Base-by-base conservation (phyloP, 805 yeast genomes). In the Nakazawaea laoshanensis region DNA sequence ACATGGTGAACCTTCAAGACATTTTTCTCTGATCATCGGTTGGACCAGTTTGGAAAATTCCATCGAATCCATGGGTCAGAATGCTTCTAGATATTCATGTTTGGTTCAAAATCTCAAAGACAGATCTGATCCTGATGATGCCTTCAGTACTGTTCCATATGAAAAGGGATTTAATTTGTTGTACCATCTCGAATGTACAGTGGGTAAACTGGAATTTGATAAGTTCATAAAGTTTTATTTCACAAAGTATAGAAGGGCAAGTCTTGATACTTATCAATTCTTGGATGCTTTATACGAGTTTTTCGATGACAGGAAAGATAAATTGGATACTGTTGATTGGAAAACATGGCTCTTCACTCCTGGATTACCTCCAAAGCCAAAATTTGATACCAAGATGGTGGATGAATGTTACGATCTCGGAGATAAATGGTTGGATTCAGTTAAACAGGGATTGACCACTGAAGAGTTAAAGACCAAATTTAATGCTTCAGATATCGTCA, bases 311-410 rank as follows among this genome's bases (percentile, higher is more conserved):
- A 60, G 73, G 37, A 61, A 63, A 35, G 66, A 55, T 1, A 44
- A 65, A n/a, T 64, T 84, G 45, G 81, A 82, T 46, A 43, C 67
- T 6, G 70, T 88, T 32, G 95, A 87, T 54, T 87, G 96, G 95
- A 66, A 84, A 34, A 55, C 73, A 18, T 87, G 96, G 95, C 60
- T 85, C 36, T 81, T 66, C 55, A 63, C 68, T 26, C 81, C 92
- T 4, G 96, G 96, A 2, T 69, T 87, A 67, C 96, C 96, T 26
- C 94, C 94, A 41, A 80, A 74, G 50, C 95, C 94, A 11, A 49
- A 70, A 22, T 86, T 87, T 49, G 85, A 84, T 50, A 83, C 94
- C 3, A 61, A 77, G 2, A 61, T 87, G 46, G 94, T 81, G 6
- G 86, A 80, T 47, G 68, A 71, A 48, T 85, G 89, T 46, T 73